Evolutionary conservation across 441 rosid genomes (phyloP), one percentile per base, ranked within the genome.

Genomic region (Raphanus hybrid): DNA sequence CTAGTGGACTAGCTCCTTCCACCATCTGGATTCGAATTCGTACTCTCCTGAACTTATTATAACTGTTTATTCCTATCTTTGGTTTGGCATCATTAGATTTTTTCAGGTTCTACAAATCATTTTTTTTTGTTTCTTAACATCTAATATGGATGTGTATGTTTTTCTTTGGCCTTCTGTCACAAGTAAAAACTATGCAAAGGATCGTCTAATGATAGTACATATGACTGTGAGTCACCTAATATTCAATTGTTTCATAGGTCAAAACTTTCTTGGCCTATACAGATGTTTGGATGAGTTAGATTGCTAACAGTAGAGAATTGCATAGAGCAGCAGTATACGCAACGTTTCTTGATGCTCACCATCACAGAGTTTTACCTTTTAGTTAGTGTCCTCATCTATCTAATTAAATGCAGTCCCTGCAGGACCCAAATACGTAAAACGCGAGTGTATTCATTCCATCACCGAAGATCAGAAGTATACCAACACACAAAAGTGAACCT

Each of bases 1-100:
- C 61, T 69, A 61, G 11, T 75, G 45, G 32, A 48, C 63, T 23
- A 58, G 62, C 64, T 75, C 10, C 64, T 18, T 62, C 7, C 71
- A n/a, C 14, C 20, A 55, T 34, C 45, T 16, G 2, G 50, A 45
- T 59, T 57, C 35, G 16, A 57, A 5, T 15, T 58, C 48, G 0
- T 26, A 3, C 37, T 66, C 20, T 29, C 32, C 41, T 45, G 0
- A 54, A 39, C 14, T 66, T 39, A 3, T 1, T 29, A 14, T 26
- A 11, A 10, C 11, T 58, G 48, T 41, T 54, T 26, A 48, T 12
- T 63, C 52, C 3, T 48, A 48, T n/a, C n/a, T n/a, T 48, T 48
- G 16, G 54, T 48, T 10, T 41, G 48, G 48, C 48, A 41, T 41
- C 48, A 41, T 41, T 41, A 41, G n/a, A 41, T 41, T 41, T 41